Conservation (phyloP, 192 early-diverging fungal genomes). For the Thoreauomyces humboldtii region DNA sequence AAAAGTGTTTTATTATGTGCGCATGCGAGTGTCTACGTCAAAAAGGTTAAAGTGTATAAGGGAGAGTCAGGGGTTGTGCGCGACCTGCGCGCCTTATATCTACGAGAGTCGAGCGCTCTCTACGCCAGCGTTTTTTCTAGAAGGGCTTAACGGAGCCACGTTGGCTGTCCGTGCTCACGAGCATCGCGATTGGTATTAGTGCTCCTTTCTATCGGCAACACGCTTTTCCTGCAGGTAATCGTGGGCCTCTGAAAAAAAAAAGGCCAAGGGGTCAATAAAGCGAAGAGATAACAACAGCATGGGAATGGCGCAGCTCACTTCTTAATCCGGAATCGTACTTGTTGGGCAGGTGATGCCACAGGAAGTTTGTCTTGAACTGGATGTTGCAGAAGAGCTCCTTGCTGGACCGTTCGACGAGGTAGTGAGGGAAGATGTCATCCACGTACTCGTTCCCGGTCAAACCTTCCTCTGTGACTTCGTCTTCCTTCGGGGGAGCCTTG, state of each 20-base stretch:
- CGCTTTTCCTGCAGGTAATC: conserved; percentile 1
- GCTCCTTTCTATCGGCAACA: no score
- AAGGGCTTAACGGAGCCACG: no score
- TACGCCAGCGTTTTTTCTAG: no score
- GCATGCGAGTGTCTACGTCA: no score
- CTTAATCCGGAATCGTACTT: conserved; percentile 29
- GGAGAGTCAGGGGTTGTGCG: no score
- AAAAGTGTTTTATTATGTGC: no score
- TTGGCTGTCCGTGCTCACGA: no score
- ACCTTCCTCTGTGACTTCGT: conserved; percentile 6
- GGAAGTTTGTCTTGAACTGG: conserved; percentile 34
- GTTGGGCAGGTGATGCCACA: conserved; percentile 38
- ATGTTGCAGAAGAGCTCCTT: conserved; percentile 34
- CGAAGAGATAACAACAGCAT: not conserved
- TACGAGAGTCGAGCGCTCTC: no score
- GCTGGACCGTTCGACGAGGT: conserved; percentile 32
- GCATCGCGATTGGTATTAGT: no score
- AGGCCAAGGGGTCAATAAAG: not conserved
- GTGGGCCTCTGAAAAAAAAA: not conserved
- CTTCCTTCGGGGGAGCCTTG: conserved; percentile 7
- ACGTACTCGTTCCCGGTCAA: conserved; percentile 31
- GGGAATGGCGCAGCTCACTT: not conserved
- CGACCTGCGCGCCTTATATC: no score
- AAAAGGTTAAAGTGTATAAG: no score
- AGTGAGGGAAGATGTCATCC: conserved; percentile 37